Evolutionary conservation across 345 rosid genomes (phyloP).

Genomic region (Xanthoceras sorbifolium): DNA sequence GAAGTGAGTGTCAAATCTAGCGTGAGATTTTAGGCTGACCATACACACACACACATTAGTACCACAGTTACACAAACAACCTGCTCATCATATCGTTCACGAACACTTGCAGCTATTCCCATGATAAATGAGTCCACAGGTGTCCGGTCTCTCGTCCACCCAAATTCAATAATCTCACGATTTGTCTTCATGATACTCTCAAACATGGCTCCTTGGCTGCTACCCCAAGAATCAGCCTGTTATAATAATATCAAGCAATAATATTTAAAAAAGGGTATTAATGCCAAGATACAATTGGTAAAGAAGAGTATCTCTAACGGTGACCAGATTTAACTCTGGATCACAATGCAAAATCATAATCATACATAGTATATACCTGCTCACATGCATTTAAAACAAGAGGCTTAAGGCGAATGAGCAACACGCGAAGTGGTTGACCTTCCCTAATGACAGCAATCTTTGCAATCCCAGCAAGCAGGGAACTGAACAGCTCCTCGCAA

Average conservation of each 20-base stretch:
- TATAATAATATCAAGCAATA: constrained; percentile 23
- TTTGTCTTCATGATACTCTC: constrained; percentile 79
- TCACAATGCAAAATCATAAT: constrained; percentile 10
- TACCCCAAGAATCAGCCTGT: constrained; percentile 86
- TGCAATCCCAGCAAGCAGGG: constrained; percentile 82
- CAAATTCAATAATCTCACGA: constrained; percentile 86
- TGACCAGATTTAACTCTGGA: not conserved
- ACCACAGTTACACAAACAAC: constrained; percentile 35
- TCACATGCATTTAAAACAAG: constrained; percentile 85
- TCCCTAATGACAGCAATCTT: constrained; percentile 84
- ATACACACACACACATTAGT: not conserved
- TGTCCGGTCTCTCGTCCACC: constrained; percentile 92
- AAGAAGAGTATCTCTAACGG: not conserved
- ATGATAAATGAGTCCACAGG: constrained; percentile 94
- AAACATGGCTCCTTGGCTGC: constrained; percentile 82
- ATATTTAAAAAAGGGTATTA: not conserved
- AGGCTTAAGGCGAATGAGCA: constrained; percentile 93
- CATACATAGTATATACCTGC: constrained; percentile 53
- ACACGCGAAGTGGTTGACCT: constrained; percentile 93
- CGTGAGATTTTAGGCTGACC: not conserved
- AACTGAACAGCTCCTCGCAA: constrained; percentile 85
- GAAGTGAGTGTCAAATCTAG: not conserved
- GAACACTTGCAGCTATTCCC: constrained; percentile 86
- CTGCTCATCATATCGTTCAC: constrained; percentile 93
- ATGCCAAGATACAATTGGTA: not conserved